phyloP scores from a whole-genome alignment of 139 green algal genomes.

The Klebsormidium nitens region DNA sequence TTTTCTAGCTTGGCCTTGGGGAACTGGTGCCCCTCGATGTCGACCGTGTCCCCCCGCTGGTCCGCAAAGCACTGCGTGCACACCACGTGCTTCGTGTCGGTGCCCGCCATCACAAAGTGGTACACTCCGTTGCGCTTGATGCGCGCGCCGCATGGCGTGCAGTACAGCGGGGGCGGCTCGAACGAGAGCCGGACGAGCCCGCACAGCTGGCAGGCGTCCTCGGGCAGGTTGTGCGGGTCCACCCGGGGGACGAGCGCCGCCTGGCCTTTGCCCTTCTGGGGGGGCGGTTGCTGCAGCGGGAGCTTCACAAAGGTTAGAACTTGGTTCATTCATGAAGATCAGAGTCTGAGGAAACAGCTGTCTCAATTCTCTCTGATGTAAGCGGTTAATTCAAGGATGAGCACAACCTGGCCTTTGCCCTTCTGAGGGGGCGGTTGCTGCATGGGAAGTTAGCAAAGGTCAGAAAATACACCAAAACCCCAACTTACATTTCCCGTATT shows the following conservation, averaged over 20 bases:
- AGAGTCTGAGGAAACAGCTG: neutral
- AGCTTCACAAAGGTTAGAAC: neutral
- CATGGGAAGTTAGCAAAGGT: neutral
- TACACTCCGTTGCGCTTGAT: conserved; percentile 90
- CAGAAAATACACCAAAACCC: neutral
- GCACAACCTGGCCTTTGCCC: too few relatives aligned
- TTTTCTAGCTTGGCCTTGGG: conserved; percentile 68
- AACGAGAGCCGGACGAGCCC: conserved; percentile 74
- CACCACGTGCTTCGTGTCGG: conserved; percentile 38
- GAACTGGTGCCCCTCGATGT: conserved; percentile 45
- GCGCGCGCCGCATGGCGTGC: conserved; percentile 70
- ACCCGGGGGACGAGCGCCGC: conserved; percentile 6
- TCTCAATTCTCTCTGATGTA: too few relatives aligned
- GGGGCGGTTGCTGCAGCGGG: conserved; percentile 10
- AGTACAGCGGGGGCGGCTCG: conserved; percentile 92
- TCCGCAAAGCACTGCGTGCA: conserved; percentile 77
- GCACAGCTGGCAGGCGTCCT: conserved; percentile 74
- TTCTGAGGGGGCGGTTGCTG: neutral
- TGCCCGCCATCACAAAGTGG: conserved; percentile 23
- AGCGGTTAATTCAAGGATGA: too few relatives aligned
- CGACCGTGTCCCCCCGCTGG: conserved; percentile 54
- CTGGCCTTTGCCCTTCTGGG: conserved; percentile 12
- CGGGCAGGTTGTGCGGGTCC: conserved; percentile 13
- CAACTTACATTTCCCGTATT: too few relatives aligned
- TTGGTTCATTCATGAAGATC: conserved; percentile 10